Percentiles rank a stretch among this genome's conserved stretches.
Conservation (phyloP, 2,329 filamentous ascomycete species). For the Clarireedia monteithiana region DNA sequence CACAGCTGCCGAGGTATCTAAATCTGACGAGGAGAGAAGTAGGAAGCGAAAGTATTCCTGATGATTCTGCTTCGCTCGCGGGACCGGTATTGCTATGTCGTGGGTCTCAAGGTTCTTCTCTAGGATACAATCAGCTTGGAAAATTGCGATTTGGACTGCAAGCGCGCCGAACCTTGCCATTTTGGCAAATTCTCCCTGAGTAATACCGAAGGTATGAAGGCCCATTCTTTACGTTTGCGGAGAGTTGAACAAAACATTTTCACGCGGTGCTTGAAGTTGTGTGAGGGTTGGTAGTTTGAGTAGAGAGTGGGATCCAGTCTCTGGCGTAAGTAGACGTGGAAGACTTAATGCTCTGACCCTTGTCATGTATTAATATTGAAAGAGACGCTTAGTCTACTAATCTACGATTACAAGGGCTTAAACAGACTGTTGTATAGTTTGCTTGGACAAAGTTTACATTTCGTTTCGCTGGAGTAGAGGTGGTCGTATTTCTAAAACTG, state of each 20-base stretch:
- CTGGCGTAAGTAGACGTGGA: background rate
- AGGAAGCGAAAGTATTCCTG: constrained; percentile 22
- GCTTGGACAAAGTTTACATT: too few relatives aligned
- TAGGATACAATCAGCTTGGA: constrained; percentile 10
- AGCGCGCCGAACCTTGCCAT: constrained; percentile 26
- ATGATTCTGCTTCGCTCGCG: constrained; percentile 7
- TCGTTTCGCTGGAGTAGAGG: too few relatives aligned
- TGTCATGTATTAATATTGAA: too few relatives aligned
- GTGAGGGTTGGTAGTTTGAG: background rate
- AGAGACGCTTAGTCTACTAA: too few relatives aligned
- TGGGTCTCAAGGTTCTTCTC: constrained; percentile 23
- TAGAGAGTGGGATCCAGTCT: background rate
- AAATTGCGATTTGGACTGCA: background rate
- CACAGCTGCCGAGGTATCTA: constrained; percentile 9
- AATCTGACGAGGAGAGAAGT: constrained; percentile 23
- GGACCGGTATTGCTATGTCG: constrained; percentile 25
- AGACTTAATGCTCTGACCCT: too few relatives aligned
- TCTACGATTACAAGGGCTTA: too few relatives aligned
- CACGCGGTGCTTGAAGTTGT: background rate
- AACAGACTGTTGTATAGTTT: too few relatives aligned
- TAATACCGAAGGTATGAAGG: constrained; percentile 20
- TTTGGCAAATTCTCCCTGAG: constrained; percentile 17
- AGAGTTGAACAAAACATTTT: constrained; percentile 29
- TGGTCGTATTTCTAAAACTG: too few relatives aligned
- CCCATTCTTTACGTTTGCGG: constrained; percentile 26